Evolutionary conservation across 768 basidiomycete species (phyloP).

Genomic region (Lenzites betulinus): DNA sequence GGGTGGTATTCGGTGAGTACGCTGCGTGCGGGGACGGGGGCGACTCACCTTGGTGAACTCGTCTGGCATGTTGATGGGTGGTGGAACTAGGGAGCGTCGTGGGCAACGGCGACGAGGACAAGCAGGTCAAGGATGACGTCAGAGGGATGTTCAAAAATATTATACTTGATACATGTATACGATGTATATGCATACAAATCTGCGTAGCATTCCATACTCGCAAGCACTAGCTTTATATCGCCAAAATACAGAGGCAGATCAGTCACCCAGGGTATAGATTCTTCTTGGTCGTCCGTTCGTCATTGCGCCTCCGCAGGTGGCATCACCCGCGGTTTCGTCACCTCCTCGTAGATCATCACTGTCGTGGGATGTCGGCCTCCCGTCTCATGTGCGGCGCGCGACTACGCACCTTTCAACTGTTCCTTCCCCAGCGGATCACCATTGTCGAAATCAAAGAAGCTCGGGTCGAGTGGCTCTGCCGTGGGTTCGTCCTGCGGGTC

Average conservation of each 20-base stretch:
- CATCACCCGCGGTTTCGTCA: constrained; percentile 27
- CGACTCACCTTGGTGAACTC: constrained; percentile 8
- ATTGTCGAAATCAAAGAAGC: constrained; percentile 84
- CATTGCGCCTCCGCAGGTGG: constrained; percentile 9
- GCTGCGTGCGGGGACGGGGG: neutral
- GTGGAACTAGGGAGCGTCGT: neutral
- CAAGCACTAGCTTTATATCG: neutral
- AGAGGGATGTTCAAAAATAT: neutral
- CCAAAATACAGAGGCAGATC: constrained; percentile 10
- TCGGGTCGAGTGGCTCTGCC: constrained; percentile 71
- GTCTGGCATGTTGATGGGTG: neutral
- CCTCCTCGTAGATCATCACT: constrained; percentile 39
- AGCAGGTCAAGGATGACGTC: constrained; percentile 7
- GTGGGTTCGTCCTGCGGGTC: constrained; percentile 88
- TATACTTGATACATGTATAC: constrained; percentile 22
- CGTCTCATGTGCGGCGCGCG: neutral
- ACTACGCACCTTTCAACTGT: constrained; percentile 59
- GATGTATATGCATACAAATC: neutral
- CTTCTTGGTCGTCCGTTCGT: neutral
- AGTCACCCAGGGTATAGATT: constrained; percentile 9
- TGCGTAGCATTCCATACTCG: neutral
- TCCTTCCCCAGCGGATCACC: constrained; percentile 66
- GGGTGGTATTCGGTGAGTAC: neutral
- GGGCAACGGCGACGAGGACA: neutral
- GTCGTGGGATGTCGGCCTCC: neutral